phyloP scores from a whole-genome alignment of 1,139 yeast genomes.

The Pichia sp. region DNA sequence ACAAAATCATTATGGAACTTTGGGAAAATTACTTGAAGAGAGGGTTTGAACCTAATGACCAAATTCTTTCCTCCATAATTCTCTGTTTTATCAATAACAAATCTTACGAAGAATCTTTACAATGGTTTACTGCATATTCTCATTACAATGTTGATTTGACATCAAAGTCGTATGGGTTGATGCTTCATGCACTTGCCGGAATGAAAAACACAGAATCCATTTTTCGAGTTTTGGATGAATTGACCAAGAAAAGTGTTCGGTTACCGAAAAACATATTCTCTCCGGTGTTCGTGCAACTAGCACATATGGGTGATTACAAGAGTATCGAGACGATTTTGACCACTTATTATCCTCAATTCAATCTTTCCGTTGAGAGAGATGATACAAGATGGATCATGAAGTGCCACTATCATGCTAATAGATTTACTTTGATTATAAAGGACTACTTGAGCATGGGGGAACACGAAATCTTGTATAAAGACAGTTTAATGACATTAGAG shows the following conservation, averaged over 20 bases:
- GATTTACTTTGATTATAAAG: slow-evolving; percentile 30
- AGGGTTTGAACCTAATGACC: slow-evolving; percentile 46
- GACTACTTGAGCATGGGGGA: slow-evolving; percentile 23
- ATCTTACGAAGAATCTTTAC: slow-evolving; percentile 43
- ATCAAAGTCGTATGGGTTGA: slow-evolving; percentile 37
- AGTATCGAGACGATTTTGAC: slow-evolving; percentile 27
- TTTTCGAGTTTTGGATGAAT: slow-evolving; percentile 40
- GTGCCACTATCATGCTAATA: slow-evolving; percentile 23
- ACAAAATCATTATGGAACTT: slow-evolving; percentile 48
- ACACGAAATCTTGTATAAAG: slow-evolving; percentile 25
- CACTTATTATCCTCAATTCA: slow-evolving; percentile 28
- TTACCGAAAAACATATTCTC: slow-evolving; percentile 28
- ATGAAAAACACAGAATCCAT: slow-evolving; percentile 38
- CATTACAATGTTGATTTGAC: slow-evolving; percentile 37
- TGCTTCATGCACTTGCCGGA: slow-evolving; percentile 41
- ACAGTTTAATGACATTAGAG: slow-evolving; percentile 23
- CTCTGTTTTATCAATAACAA: slow-evolving; percentile 43
- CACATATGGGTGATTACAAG: slow-evolving; percentile 33
- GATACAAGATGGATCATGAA: slow-evolving; percentile 30
- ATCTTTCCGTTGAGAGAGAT: slow-evolving; percentile 28
- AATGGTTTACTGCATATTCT: slow-evolving; percentile 41
- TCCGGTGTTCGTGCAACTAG: slow-evolving; percentile 32
- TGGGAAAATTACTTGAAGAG: slow-evolving; percentile 44
- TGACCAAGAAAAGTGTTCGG: slow-evolving; percentile 25
- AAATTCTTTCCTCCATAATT: slow-evolving; percentile 48